These are phyloP conservation scores for Fomitopsis palustris DNA, from an alignment of 1,284 basidiomycete species.

Conservation along the genomic window DNA sequence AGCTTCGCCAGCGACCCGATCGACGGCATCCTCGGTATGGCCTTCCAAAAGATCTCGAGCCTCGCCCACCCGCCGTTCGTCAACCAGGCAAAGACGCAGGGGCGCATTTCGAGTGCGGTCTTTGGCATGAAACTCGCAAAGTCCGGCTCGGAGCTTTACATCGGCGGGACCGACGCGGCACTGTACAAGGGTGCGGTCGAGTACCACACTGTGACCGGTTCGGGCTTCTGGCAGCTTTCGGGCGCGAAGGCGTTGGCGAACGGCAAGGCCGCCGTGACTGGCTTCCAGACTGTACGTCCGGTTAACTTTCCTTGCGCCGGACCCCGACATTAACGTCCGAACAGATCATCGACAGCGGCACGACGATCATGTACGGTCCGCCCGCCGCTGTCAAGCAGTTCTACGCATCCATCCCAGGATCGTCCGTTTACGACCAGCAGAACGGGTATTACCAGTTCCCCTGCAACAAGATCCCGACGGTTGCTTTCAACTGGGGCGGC, in stretches of 20 bases:
- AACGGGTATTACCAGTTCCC: slow-evolving; percentile 38
- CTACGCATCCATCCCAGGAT: slow-evolving; percentile 40
- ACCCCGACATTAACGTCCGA: neutral
- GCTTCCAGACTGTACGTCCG: slow-evolving; percentile 24
- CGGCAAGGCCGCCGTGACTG: slow-evolving; percentile 18
- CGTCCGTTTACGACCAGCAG: slow-evolving; percentile 27
- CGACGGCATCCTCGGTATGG: slow-evolving; percentile 26
- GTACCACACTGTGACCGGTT: slow-evolving; percentile 8
- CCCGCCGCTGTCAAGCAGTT: slow-evolving; percentile 37
- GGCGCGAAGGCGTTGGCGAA: slow-evolving; percentile 33
- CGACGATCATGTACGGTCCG: slow-evolving; percentile 49
- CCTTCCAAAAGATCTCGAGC: slow-evolving; percentile 17
- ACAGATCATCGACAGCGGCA: slow-evolving; percentile 39
- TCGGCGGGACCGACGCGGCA: slow-evolving; percentile 48
- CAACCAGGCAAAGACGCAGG: slow-evolving; percentile 40
- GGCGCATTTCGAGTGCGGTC: slow-evolving; percentile 32
- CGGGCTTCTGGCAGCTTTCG: slow-evolving; percentile 40
- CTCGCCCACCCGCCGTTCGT: slow-evolving; percentile 36
- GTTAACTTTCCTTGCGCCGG: neutral
- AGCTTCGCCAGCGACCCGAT: slow-evolving; percentile 9
- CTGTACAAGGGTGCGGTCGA: slow-evolving; percentile 37
- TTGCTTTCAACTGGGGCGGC: slow-evolving; percentile 43
- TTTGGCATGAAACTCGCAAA: slow-evolving; percentile 55
- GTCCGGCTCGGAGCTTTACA: slow-evolving; percentile 45
- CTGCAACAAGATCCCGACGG: slow-evolving; percentile 31